Percentiles rank a stretch among this genome's conserved stretches.
phyloP scores from a whole-genome alignment of 75 land plant species.

The Cupressus sempervirens region DNA sequence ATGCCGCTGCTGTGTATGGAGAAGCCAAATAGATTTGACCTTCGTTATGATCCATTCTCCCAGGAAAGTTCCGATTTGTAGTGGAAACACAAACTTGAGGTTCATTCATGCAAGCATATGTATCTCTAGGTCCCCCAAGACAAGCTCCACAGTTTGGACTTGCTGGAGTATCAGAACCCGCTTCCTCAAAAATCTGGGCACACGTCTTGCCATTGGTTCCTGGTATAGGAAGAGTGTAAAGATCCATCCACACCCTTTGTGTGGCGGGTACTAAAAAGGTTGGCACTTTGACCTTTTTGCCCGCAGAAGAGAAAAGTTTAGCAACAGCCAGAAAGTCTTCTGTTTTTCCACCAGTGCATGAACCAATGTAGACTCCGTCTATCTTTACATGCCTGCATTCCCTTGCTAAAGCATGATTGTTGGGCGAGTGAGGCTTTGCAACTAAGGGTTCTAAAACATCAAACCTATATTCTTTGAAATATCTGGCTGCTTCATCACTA shows the following conservation, averaged over 20 bases:
- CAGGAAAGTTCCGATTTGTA: no score
- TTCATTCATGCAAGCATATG: no score
- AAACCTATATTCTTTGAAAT: no score
- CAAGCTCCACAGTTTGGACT: conserved; percentile 96
- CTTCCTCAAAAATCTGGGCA: conserved; percentile 93
- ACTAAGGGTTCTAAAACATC: no score
- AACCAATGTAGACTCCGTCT: conserved; percentile 93
- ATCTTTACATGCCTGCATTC: conserved; percentile 93
- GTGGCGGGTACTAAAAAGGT: conserved; percentile 95
- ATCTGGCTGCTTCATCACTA: conserved; percentile 81
- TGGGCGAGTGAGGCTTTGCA: conserved; percentile 99
- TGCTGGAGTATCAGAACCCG: conserved; percentile 92
- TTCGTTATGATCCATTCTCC: no score
- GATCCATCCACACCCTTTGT: conserved; percentile 97
- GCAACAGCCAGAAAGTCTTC: conserved; percentile 94
- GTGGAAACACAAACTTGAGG: no score
- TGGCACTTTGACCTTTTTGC: conserved; percentile 88
- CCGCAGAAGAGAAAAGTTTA: conserved; percentile 62
- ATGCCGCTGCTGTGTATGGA: no score
- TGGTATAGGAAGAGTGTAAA: conserved; percentile 81
- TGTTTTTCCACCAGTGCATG: conserved; percentile 97
- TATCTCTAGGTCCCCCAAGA: no score
- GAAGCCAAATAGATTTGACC: no score
- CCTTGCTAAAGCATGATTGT: conserved; percentile 89
- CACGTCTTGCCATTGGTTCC: conserved; percentile 94